Conservation (phyloP, 495 filamentous ascomycete species). For the Pyrenopolyporus hunteri region DNA sequence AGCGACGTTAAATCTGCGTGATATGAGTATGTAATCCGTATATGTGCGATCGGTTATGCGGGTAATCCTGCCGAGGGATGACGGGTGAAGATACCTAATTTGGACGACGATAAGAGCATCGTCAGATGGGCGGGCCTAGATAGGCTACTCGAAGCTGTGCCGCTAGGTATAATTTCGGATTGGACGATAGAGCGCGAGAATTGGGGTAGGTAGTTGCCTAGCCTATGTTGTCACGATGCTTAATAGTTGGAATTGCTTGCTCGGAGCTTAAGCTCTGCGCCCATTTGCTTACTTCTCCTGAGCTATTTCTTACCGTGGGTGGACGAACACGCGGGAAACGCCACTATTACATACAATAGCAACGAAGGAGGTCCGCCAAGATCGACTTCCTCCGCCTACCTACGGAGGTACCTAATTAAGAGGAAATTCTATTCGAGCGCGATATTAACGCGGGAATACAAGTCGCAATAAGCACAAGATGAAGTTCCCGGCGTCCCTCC, state of each 20-base stretch:
- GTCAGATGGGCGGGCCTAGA: slow-evolving; percentile 1
- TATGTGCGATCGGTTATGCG: neutral
- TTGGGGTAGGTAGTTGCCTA: neutral
- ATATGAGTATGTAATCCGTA: neutral
- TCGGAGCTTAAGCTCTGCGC: neutral
- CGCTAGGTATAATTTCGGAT: neutral
- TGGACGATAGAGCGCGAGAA: neutral
- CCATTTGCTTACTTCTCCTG: neutral
- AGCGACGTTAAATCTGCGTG: too few relatives aligned
- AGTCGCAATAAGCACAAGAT: too few relatives aligned
- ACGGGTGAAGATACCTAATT: neutral
- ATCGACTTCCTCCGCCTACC: neutral
- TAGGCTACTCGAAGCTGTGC: slow-evolving; percentile 5
- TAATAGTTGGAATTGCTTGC: too few relatives aligned
- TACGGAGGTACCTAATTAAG: too few relatives aligned
- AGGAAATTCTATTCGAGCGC: too few relatives aligned
- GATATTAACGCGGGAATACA: too few relatives aligned
- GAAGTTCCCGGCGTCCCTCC: neutral
- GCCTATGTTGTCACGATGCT: neutral
- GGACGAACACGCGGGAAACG: neutral
- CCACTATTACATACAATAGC: neutral
- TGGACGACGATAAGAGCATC: neutral
- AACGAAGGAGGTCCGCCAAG: neutral
- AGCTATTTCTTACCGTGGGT: too few relatives aligned
- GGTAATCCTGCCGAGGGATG: neutral